Evolutionary conservation across 257 asterid genomes (phyloP), one percentile per base, ranked within the genome.

Genomic region (Nicotiana undulata): DNA sequence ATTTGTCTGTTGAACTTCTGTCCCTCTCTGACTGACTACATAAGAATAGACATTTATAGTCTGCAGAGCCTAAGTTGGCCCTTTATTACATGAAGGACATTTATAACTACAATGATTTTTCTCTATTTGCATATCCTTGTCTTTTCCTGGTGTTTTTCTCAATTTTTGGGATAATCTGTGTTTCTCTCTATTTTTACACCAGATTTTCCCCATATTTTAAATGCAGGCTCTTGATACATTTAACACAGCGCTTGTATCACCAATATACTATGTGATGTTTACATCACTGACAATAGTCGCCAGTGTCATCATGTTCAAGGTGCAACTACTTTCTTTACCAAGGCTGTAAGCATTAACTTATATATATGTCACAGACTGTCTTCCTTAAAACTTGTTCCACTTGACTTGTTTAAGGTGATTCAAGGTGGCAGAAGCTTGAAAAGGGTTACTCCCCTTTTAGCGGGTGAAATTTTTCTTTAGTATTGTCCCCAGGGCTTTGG

Each of bases 221-320:
- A 55, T 84, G 84, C 87, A 86, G 89, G 89, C 89, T 32, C 85
- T 84, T 46, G 89, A 86, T 70, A 86, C 87, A 40, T 86, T 86
- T 81, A 86, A 84, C 28, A 75, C 89, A 11, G 84, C 89, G 1
- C 83, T 86, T 37, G 89, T 86, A 32, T 86, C 89, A 20, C 89
- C 89, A 8, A 86, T 86, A 68, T 84, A 86, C 82, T 86, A 86
- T 80, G 89, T 84, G 1, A 86, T 26, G 83, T 86, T 86, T 76
- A 86, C 89, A 29, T 82, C 89, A 28, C 67, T 86, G 9, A 86
- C 89, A 24, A 86, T 86, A 24, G 13, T 86, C 5, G 89, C 89
- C n/a, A 86, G 89, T 7, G 85, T 84, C 52, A 86, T 86, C 40
- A 86, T 84, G 89, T 86, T 84, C 56, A 86, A 86, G 89, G 89